Conservation (phyloP, 441 rosid species). For the Daphne laureola region DNA sequence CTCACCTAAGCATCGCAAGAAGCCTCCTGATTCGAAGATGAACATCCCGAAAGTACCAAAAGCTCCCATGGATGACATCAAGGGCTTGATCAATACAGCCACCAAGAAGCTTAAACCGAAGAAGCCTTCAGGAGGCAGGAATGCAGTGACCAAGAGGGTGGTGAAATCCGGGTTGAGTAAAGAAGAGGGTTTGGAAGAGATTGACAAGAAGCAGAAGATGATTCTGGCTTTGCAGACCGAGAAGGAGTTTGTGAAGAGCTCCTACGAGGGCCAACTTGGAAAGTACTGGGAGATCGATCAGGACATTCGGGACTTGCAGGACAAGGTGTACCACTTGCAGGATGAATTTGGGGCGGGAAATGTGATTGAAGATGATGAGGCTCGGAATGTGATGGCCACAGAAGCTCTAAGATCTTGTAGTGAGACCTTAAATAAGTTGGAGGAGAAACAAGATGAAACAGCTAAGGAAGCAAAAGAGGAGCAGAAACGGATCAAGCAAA, state of each 20-base stretch:
- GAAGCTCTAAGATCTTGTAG: slow-evolving; percentile 64
- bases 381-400: slow-evolving; percentile 62
- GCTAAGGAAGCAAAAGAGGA: slow-evolving; percentile 44
- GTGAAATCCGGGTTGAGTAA: slow-evolving; percentile 28
- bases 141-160: too few species aligned
- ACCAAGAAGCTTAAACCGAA: slow-evolving; percentile 37
- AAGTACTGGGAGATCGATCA: slow-evolving; percentile 56
- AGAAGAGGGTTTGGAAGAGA: slow-evolving; percentile 52
- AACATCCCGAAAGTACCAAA: slow-evolving; percentile 60
- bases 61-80: slow-evolving; percentile 43
- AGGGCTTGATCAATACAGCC: slow-evolving; percentile 30
- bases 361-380: slow-evolving; percentile 59
- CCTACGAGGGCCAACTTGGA: slow-evolving; percentile 34
- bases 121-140: slow-evolving; percentile 14
- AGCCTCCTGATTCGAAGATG: slow-evolving; percentile 13
- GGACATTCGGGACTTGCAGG: slow-evolving; percentile 46
- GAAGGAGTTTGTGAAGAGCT: slow-evolving; percentile 57
- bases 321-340: slow-evolving; percentile 44
- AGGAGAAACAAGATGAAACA: slow-evolving; percentile 48
- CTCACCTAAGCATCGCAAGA: slow-evolving; percentile 21
- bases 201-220: slow-evolving; percentile 58
- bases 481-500: slow-evolving; percentile 37
- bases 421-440: slow-evolving; percentile 44
- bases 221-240: slow-evolving; percentile 67
- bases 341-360: slow-evolving; percentile 61